Percentiles rank a stretch among this genome's conserved stretches.
Evolutionary conservation across 2,329 filamentous ascomycete species (phyloP).

Genomic region (Peltaster fructicola): DNA sequence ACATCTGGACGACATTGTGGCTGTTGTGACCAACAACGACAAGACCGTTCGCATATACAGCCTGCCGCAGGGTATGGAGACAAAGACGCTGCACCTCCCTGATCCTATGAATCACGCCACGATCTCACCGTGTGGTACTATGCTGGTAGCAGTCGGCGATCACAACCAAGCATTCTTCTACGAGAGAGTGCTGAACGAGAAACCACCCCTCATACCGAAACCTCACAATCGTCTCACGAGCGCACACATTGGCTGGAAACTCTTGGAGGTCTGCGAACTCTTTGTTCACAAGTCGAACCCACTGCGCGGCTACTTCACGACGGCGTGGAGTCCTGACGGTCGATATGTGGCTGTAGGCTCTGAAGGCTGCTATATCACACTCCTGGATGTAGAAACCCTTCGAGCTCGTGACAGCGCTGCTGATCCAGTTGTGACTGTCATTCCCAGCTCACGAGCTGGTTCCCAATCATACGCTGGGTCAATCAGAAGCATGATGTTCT

Average conservation of each 20-base stretch:
- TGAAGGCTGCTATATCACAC: slow-evolving; percentile 61
- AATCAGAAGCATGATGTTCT: slow-evolving; percentile 81
- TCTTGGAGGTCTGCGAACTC: slow-evolving; percentile 23
- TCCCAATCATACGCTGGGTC: slow-evolving; percentile 44
- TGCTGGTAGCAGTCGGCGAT: slow-evolving; percentile 74
- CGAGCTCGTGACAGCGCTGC: too few relatives aligned
- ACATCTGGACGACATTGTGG: slow-evolving; percentile 38
- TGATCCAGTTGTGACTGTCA: slow-evolving; percentile 45
- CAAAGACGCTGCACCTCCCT: slow-evolving; percentile 56
- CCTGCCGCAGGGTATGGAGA: slow-evolving; percentile 46
- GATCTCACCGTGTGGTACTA: slow-evolving; percentile 73
- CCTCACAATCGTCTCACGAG: slow-evolving; percentile 21
- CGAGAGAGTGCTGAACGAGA: slow-evolving; percentile 26
- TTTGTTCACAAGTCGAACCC: slow-evolving; percentile 18
- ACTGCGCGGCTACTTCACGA: slow-evolving; percentile 50
- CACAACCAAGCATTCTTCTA: slow-evolving; percentile 78
- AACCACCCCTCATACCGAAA: slow-evolving; percentile 20
- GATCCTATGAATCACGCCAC: slow-evolving; percentile 85
- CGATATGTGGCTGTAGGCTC: slow-evolving; percentile 58
- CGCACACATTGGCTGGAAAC: slow-evolving; percentile 21
- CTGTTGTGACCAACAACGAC: slow-evolving; percentile 77
- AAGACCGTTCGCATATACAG: slow-evolving; percentile 73
- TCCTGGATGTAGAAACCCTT: slow-evolving; percentile 44
- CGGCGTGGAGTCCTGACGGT: slow-evolving; percentile 57
- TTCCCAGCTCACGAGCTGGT: slow-evolving; percentile 57